A percentile compares a stretch with the other conserved stretches of the same genome.
Evolutionary conservation across 140 eudicot genomes (phyloP).

Genomic region (Flaveria floridana): DNA sequence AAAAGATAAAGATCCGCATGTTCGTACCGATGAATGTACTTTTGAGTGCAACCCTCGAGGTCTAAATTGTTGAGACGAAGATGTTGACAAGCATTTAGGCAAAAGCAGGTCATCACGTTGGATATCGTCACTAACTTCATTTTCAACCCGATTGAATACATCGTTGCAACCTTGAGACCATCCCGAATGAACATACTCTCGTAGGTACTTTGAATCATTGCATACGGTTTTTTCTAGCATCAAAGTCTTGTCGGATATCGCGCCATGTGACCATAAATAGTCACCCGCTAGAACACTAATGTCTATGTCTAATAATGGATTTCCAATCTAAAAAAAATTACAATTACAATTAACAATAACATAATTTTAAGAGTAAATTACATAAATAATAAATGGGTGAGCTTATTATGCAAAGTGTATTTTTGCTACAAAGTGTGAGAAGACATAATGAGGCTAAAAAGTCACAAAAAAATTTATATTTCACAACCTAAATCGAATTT

Average conservation of each 20-base stretch:
- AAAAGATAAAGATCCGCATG: not conserved
- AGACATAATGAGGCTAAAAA: too few relatives aligned
- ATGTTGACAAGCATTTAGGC: conserved; percentile 38
- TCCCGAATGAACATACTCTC: conserved; percentile 33
- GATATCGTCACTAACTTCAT: conserved; percentile 39
- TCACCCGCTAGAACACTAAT: conserved; percentile 41
- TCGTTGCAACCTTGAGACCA: conserved; percentile 48
- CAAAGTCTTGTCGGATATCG: conserved; percentile 44
- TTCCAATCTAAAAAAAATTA: conserved; percentile 34
- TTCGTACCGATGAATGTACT: conserved; percentile 34
- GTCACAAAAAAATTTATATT: too few relatives aligned
- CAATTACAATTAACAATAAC: not conserved
- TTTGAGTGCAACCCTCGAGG: conserved; percentile 41
- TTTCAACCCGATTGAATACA: conserved; percentile 33
- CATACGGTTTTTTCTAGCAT: conserved; percentile 43
- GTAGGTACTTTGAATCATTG: conserved; percentile 40
- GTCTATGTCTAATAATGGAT: conserved; percentile 46
- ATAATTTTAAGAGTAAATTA: too few relatives aligned
- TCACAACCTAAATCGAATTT: too few relatives aligned
- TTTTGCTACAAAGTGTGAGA: too few relatives aligned
- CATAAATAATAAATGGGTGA: too few relatives aligned
- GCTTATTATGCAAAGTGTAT: too few relatives aligned
- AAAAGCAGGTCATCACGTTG: conserved; percentile 33
- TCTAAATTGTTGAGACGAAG: conserved; percentile 37
- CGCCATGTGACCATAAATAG: conserved; percentile 46